A percentile compares a stretch with the other conserved stretches of the same genome.
phyloP scores from a whole-genome alignment of 352 stramenopile genomes.

The Pythium sp. region DNA sequence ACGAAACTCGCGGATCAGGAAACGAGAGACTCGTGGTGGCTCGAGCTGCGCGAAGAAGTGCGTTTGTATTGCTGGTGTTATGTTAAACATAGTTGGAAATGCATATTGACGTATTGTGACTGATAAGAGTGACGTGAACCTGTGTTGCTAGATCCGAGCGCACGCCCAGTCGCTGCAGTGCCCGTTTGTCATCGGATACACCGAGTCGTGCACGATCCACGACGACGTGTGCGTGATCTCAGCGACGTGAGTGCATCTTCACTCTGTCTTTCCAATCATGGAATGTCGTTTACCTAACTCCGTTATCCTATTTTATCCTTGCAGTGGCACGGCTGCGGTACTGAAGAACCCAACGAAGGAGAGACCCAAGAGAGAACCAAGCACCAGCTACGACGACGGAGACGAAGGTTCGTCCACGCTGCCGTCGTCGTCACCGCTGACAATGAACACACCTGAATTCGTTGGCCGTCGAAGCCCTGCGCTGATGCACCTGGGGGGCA shows the following conservation, averaged over 20 bases:
- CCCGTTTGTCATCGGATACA: slow-evolving; percentile 95
- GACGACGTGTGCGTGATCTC: slow-evolving; percentile 97
- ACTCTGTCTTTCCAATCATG: not conserved
- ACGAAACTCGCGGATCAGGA: slow-evolving; percentile 97
- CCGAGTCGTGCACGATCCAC: slow-evolving; percentile 95
- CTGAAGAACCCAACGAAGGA: slow-evolving; percentile 68
- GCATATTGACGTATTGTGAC: not conserved
- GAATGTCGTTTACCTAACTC: not conserved
- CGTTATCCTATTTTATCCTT: not conserved
- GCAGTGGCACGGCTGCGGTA: slow-evolving; percentile 71
- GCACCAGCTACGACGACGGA: slow-evolving; percentile 33
- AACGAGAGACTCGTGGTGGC: slow-evolving; percentile 97
- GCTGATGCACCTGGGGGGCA: slow-evolving; percentile 30
- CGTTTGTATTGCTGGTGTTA: not conserved
- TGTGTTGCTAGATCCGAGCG: slow-evolving; percentile 78
- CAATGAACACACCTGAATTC: slow-evolving; percentile 36
- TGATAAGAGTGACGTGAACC: not conserved
- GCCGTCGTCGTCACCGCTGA: slow-evolving; percentile 30
- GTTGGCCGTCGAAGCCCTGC: slow-evolving; percentile 44
- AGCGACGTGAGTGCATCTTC: slow-evolving; percentile 74
- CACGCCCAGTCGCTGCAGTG: slow-evolving; percentile 96
- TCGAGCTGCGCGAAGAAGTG: slow-evolving; percentile 95
- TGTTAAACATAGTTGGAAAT: not conserved
- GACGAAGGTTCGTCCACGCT: slow-evolving; percentile 31
- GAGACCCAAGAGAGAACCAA: slow-evolving; percentile 29